These are phyloP conservation scores for Uromyces viciae-fabae DNA, from an alignment of 1,284 basidiomycete species.

Conservation along the genomic window DNA sequence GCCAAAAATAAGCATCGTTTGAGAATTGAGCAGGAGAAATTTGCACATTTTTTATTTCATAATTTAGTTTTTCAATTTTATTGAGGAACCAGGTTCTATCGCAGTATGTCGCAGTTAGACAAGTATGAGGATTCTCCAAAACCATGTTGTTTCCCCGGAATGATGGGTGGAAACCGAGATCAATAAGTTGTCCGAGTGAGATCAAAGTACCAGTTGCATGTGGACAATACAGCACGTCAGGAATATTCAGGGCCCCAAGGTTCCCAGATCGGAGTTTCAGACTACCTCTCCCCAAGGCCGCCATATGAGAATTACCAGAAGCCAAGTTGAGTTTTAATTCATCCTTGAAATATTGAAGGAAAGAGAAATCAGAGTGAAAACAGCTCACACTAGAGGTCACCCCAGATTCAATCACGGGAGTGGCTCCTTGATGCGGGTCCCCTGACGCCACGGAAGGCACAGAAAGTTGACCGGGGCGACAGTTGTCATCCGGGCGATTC, in stretches of 20 bases:
- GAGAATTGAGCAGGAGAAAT: not conserved
- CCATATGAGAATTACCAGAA: not conserved
- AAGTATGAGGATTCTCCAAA: not conserved
- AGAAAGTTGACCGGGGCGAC: too few species aligned
- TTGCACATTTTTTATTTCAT: too few species aligned
- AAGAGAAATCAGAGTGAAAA: too few species aligned
- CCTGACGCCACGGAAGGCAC: too few species aligned
- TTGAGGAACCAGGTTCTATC: too few species aligned
- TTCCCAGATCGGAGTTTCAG: not conserved
- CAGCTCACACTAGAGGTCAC: too few species aligned
- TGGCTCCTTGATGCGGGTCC: too few species aligned
- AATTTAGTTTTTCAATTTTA: too few species aligned
- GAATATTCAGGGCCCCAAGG: not conserved
- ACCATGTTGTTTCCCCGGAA: not conserved
- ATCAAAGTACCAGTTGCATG: constrained; percentile 1
- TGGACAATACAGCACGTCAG: not conserved
- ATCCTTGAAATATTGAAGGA: too few species aligned
- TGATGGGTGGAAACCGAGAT: not conserved
- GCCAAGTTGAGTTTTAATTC: not conserved
- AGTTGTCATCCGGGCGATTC: too few species aligned
- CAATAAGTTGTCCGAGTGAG: not conserved
- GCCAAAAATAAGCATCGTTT: not conserved
- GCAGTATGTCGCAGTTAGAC: not conserved
- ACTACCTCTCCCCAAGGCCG: not conserved
- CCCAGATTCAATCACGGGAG: too few species aligned